Evolutionary conservation across 2,329 filamentous ascomycete species (phyloP).

Genomic region (Epichloe gansuensis): DNA sequence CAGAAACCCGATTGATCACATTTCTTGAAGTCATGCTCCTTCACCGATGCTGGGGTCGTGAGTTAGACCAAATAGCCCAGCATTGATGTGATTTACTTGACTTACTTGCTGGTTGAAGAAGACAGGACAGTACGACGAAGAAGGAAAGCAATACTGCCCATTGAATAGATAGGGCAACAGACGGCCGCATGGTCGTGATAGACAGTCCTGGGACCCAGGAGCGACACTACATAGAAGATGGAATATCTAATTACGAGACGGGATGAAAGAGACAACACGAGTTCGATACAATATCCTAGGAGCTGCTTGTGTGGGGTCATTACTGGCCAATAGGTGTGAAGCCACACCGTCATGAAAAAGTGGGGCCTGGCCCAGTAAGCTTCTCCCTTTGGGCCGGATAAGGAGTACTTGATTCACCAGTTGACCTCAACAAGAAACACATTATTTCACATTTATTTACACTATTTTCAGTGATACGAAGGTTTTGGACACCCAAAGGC

Average conservation of each 20-base stretch:
- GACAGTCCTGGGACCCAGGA: constrained; percentile 8
- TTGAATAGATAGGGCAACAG: constrained; percentile 38
- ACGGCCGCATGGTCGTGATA: constrained; percentile 35
- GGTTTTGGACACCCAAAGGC: background rate
- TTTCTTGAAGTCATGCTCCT: constrained; percentile 95
- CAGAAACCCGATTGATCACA: constrained; percentile 96
- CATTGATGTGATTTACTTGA: background rate
- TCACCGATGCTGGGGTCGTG: constrained; percentile 55
- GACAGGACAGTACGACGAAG: constrained; percentile 43
- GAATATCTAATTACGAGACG: background rate
- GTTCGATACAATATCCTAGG: background rate
- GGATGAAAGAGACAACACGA: constrained; percentile 1
- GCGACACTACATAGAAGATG: background rate
- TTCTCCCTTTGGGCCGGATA: background rate
- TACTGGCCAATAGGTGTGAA: constrained; percentile 2
- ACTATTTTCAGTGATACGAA: no score
- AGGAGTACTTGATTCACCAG: background rate
- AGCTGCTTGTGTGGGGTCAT: background rate
- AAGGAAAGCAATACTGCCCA: constrained; percentile 56
- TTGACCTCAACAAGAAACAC: background rate
- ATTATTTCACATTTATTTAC: background rate
- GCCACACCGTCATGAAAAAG: background rate
- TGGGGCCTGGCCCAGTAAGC: constrained; percentile 6
- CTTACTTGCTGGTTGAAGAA: constrained; percentile 55
- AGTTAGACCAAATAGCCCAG: background rate